These are phyloP conservation scores for Coemansia sp. DNA, from an alignment of 192 early-diverging fungal species.

Conservation along the genomic window DNA sequence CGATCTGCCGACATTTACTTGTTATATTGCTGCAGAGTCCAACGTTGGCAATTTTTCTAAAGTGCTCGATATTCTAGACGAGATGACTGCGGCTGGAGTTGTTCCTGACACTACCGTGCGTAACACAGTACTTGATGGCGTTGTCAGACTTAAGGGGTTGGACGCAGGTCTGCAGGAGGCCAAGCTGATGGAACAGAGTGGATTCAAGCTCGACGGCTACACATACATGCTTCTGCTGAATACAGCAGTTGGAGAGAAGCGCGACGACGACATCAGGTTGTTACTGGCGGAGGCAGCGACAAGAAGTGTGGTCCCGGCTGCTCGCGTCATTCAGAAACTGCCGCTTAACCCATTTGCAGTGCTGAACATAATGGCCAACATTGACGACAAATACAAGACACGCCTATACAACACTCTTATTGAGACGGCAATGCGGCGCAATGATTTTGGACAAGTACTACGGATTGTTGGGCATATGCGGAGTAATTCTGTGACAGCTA, in stretches of 20 bases:
- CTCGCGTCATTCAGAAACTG: conserved; percentile 19
- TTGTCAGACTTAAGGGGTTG: conserved; percentile 24
- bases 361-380: conserved; percentile 18
- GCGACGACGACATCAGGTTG: conserved; percentile 13
- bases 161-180: conserved; percentile 35
- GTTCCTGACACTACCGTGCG: conserved; percentile 38
- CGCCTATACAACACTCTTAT: conserved; percentile 49
- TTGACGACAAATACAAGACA: conserved; percentile 10
- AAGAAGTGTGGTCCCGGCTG: conserved; percentile 28
- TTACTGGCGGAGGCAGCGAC: conserved; percentile 18
- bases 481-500: conserved; percentile 20
- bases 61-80: conserved; percentile 25
- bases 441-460: conserved; percentile 29
- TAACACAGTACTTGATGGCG: conserved; percentile 36
- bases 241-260: conserved; percentile 21
- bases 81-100: conserved; percentile 31
- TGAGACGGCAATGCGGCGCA: conserved; percentile 26
- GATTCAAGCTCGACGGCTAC: conserved; percentile 22
- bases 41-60: conserved; percentile 27
- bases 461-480: conserved; percentile 41
- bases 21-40: conserved; percentile 39
- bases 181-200: conserved; percentile 32
- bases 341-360: conserved; percentile 24
- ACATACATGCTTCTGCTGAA: conserved; percentile 33
- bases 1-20: conserved; percentile 39